These are phyloP conservation scores for Annona squamosa DNA, from an alignment of 164 flowering plant species.

Conservation along the genomic window DNA sequence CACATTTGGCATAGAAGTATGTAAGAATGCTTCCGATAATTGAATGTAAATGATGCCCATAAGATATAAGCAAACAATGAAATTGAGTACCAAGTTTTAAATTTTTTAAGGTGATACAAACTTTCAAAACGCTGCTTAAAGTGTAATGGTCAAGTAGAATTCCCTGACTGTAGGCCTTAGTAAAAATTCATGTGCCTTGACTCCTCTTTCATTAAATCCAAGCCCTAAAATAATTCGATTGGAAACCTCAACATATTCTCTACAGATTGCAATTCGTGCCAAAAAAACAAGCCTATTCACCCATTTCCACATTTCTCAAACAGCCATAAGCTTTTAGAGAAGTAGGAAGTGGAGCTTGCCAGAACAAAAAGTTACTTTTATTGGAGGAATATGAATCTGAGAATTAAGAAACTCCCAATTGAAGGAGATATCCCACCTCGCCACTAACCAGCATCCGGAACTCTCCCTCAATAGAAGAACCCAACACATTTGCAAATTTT, in stretches of 20 bases:
- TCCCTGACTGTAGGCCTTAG: slow-evolving; percentile 16
- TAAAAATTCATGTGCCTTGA: slow-evolving; percentile 14
- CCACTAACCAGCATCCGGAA: slow-evolving; percentile 20
- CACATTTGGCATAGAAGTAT: slow-evolving; percentile 22
- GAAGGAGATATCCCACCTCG: no score
- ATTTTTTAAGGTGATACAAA: slow-evolving; percentile 7
- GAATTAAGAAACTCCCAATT: no score
- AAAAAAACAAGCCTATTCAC: slow-evolving; percentile 16
- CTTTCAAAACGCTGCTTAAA: slow-evolving; percentile 22
- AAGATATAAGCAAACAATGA: slow-evolving; percentile 23
- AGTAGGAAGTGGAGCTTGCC: slow-evolving; percentile 16
- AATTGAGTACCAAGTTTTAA: slow-evolving; percentile 19
- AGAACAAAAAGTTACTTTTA: no score
- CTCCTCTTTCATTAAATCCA: slow-evolving; percentile 9
- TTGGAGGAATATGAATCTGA: no score
- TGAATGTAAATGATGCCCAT: slow-evolving; percentile 18
- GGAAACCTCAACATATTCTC: slow-evolving; percentile 17
- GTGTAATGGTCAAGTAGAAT: slow-evolving; percentile 17
- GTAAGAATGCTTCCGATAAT: slow-evolving; percentile 21
- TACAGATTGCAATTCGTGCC: slow-evolving; percentile 1
- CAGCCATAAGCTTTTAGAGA: slow-evolving; percentile 19
- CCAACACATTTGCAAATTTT: slow-evolving; percentile 36
- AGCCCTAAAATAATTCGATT: slow-evolving; percentile 22
- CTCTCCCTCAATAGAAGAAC: slow-evolving; percentile 20
- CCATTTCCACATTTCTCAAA: slow-evolving; percentile 9